phyloP scores from a whole-genome alignment of 192 early-diverging fungal genomes.

The Pilaira anomala region DNA sequence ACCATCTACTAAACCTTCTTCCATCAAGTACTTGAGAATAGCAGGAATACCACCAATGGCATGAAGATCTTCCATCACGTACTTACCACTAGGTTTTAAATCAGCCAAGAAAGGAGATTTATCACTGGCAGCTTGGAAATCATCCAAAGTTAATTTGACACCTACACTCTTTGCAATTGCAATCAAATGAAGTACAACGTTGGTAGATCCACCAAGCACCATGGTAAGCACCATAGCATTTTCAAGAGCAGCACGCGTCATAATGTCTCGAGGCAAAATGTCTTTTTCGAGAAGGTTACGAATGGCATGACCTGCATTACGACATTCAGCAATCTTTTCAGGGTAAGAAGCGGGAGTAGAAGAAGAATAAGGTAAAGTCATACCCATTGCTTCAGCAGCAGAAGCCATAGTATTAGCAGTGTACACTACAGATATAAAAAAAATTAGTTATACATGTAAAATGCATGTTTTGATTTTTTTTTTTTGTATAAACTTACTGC shows the following conservation, averaged over 20 bases:
- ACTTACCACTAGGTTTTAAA: constrained; percentile 97
- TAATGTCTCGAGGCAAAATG: constrained; percentile 93
- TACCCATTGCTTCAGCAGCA: constrained; percentile 96
- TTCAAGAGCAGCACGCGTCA: constrained; percentile 92
- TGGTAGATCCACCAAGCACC: constrained; percentile 94
- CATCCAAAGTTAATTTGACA: constrained; percentile 83
- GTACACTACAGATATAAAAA: constrained; percentile 21
- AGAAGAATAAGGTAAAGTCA: constrained; percentile 94
- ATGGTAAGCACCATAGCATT: constrained; percentile 95
- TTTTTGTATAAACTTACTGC: constrained; percentile 56
- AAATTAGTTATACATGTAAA: no score
- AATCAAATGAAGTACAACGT: constrained; percentile 93
- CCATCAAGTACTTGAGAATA: constrained; percentile 90
- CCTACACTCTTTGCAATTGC: constrained; percentile 80
- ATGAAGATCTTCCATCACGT: constrained; percentile 97
- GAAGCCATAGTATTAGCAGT: constrained; percentile 71
- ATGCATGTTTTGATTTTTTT: neutral
- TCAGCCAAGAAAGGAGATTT: constrained; percentile 94
- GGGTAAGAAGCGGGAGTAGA: constrained; percentile 90
- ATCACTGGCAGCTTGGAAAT: constrained; percentile 93
- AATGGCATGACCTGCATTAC: constrained; percentile 79
- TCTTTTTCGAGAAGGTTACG: constrained; percentile 87
- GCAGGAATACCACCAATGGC: constrained; percentile 91
- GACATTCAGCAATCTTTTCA: constrained; percentile 87
- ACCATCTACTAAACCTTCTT: constrained; percentile 82